A percentile compares a stretch with the other conserved stretches of the same genome.
Evolutionary conservation across 768 basidiomycete genomes (phyloP).

Genomic region (Auriscalpium vulgare): DNA sequence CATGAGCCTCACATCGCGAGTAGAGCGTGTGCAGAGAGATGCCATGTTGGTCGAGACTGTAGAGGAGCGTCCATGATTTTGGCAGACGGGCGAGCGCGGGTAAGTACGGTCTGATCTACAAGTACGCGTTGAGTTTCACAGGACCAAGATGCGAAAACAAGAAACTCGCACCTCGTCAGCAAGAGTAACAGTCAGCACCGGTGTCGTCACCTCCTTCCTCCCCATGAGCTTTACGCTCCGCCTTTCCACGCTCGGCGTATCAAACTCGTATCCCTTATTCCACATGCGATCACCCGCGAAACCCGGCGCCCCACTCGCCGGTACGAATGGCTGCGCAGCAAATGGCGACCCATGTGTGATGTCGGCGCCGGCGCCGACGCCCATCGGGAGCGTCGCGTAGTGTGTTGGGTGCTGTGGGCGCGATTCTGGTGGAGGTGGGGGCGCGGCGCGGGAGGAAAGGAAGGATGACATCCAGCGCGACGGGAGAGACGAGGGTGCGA

Average conservation of each 20-base stretch:
- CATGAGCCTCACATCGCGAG: slow-evolving; percentile 42
- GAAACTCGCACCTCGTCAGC: slow-evolving; percentile 51
- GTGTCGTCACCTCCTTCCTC: slow-evolving; percentile 43
- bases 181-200: slow-evolving; percentile 43
- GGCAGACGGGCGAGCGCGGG: slow-evolving; percentile 70
- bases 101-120: slow-evolving; percentile 63
- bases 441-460: slow-evolving; percentile 22
- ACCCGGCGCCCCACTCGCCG: slow-evolving; percentile 65
- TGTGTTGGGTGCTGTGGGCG: slow-evolving; percentile 3
- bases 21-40: slow-evolving; percentile 90
- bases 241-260: slow-evolving; percentile 22
- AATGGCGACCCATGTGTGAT: slow-evolving; percentile 47
- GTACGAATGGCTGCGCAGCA: slow-evolving; percentile 33
- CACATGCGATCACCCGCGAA: slow-evolving; percentile 58
- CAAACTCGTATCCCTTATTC: slow-evolving; percentile 50
- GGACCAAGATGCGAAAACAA: background rate
- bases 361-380: slow-evolving; percentile 9
- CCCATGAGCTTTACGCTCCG: slow-evolving; percentile 46
- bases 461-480: slow-evolving; percentile 46
- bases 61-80: slow-evolving; percentile 67
- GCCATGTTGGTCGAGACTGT: slow-evolving; percentile 92
- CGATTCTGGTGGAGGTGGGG: slow-evolving; percentile 2
- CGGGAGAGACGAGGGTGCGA: slow-evolving; percentile 37
- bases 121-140: background rate
- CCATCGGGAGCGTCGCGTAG: background rate